A percentile compares a stretch with the other conserved stretches of the same genome.
Evolutionary conservation across 2,329 filamentous ascomycete species (phyloP).

Genomic region (Pseudovirgaria hyperparasitica): DNA sequence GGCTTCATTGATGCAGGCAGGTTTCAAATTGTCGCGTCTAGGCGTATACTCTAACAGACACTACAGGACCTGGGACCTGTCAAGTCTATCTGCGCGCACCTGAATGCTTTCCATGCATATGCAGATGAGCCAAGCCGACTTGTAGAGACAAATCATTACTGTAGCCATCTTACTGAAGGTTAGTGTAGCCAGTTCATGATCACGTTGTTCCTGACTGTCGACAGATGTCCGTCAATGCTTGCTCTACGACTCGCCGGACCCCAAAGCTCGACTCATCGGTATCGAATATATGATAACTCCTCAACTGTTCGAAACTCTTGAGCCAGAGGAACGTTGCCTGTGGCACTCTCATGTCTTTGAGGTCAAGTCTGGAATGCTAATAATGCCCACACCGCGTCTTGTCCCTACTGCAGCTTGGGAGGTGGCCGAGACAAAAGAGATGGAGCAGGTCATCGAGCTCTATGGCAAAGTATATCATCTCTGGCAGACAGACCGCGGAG

Average conservation of each 20-base stretch:
- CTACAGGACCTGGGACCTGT: conserved; percentile 53
- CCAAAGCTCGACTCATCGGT: conserved; percentile 62
- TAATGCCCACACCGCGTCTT: conserved; percentile 51
- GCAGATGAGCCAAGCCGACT: conserved; percentile 55
- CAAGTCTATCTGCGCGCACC: conserved; percentile 65
- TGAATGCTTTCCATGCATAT: conserved; percentile 81
- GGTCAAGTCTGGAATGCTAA: conserved; percentile 67
- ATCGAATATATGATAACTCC: conserved; percentile 80
- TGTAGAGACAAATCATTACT: conserved; percentile 78
- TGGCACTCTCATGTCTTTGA: conserved; percentile 73
- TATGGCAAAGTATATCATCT: conserved; percentile 81
- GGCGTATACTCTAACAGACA: not conserved
- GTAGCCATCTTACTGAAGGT: conserved; percentile 58
- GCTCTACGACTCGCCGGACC: conserved; percentile 60
- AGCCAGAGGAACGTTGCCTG: conserved; percentile 53
- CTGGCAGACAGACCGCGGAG: conserved; percentile 71
- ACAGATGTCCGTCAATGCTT: conserved; percentile 71
- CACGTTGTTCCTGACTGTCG: too few species aligned
- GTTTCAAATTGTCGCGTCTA: conserved; percentile 1
- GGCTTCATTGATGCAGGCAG: conserved; percentile 45
- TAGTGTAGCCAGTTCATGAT: too few species aligned
- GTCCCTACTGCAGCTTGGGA: conserved; percentile 57
- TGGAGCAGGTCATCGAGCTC: conserved; percentile 60
- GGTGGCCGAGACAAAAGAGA: conserved; percentile 62
- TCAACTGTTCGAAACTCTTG: conserved; percentile 52